Evolutionary conservation across 2,329 filamentous ascomycete species (phyloP).

Genomic region (Botryotinia calthae): DNA sequence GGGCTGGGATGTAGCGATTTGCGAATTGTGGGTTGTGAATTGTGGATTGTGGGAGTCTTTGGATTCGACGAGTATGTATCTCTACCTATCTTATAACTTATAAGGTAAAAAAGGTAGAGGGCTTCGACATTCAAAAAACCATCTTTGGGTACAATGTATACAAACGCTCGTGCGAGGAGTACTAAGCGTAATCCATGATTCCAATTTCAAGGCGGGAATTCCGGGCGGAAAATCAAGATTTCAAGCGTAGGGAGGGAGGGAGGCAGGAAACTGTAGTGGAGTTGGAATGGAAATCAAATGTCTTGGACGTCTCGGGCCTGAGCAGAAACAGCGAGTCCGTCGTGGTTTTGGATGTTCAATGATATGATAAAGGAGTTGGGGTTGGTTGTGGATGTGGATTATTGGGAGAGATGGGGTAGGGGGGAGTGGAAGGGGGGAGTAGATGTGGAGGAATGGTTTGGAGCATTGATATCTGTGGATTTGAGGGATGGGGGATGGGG

Average conservation of each 20-base stretch:
- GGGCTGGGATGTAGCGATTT: neutral
- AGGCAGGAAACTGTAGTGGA: too few species aligned
- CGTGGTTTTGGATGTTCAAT: neutral
- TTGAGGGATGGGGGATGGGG: too few species aligned
- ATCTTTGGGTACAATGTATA: neutral
- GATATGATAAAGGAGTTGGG: neutral
- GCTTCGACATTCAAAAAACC: neutral
- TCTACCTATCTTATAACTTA: neutral
- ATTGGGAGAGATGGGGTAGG: neutral
- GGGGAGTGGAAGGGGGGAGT: too few species aligned
- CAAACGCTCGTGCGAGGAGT: neutral
- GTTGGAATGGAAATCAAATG: neutral
- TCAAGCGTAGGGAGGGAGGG: too few species aligned
- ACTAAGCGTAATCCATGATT: too few species aligned
- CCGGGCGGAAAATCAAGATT: too few species aligned
- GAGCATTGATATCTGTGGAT: neutral
- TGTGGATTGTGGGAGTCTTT: neutral
- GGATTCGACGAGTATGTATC: neutral
- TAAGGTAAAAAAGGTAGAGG: neutral
- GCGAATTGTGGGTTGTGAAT: neutral
- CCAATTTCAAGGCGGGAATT: too few species aligned
- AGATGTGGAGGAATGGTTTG: neutral
- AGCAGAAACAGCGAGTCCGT: neutral
- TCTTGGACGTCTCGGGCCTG: too few species aligned
- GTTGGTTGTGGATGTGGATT: neutral